Evolutionary conservation across 306 rosid species (phyloP).

Genomic region (Vicia faba): DNA sequence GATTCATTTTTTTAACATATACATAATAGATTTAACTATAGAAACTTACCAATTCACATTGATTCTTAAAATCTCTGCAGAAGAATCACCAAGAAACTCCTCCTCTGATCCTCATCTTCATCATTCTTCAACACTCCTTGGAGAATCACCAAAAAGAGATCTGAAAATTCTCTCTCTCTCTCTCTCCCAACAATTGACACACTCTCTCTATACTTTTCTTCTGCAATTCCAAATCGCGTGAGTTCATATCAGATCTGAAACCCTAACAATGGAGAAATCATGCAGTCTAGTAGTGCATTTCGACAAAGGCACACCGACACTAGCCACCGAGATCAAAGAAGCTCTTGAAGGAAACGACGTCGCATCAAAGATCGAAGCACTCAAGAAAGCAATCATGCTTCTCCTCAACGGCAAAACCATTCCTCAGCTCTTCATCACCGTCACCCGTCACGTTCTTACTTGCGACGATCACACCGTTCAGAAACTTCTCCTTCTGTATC

Average conservation of each 20-base stretch:
- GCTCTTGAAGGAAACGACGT: constrained; percentile 83
- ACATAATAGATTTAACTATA: no score
- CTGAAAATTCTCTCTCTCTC: no score
- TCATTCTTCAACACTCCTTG: no score
- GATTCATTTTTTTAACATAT: no score
- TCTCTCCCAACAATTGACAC: background rate
- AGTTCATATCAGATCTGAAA: constrained; percentile 15
- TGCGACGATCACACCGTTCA: constrained; percentile 97
- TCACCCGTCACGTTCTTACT: constrained; percentile 86
- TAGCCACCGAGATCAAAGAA: constrained; percentile 89
- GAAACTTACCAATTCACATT: no score
- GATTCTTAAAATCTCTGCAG: no score
- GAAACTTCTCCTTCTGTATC: constrained; percentile 89
- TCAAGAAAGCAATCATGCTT: constrained; percentile 89
- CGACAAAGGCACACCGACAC: constrained; percentile 89
- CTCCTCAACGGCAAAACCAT: constrained; percentile 87
- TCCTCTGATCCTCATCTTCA: no score
- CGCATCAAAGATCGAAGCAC: constrained; percentile 68
- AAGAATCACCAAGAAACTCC: no score
- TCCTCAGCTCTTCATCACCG: constrained; percentile 90
- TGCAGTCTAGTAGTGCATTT: constrained; percentile 84
- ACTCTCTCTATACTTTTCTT: background rate
- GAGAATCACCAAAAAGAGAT: no score
- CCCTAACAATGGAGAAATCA: constrained; percentile 73
- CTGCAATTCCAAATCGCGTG: background rate